Conservation (phyloP, 495 filamentous ascomycete genomes). For the Pyronema domesticum region DNA sequence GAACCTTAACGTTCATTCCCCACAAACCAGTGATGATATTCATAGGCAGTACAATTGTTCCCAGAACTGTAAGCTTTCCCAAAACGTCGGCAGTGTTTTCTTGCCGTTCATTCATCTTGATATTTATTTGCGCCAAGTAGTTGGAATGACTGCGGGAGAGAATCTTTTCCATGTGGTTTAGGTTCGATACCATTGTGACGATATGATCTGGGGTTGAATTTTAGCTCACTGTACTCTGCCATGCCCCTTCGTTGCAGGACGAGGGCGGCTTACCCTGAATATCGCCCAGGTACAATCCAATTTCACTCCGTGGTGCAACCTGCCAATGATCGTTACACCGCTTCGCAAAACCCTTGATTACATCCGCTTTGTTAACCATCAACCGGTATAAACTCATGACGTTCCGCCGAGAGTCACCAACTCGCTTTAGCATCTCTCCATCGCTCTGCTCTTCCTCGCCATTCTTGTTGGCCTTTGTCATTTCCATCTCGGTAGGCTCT, state of each 20-base stretch:
- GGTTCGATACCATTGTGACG: slow-evolving; percentile 93
- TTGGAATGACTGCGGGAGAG: slow-evolving; percentile 88
- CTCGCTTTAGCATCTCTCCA: slow-evolving; percentile 56
- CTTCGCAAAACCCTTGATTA: slow-evolving; percentile 92
- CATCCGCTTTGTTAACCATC: slow-evolving; percentile 88
- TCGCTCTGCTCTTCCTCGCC: slow-evolving; percentile 16
- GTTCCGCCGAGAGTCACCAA: slow-evolving; percentile 79
- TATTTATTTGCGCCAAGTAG: slow-evolving; percentile 84
- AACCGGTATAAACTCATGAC: slow-evolving; percentile 87
- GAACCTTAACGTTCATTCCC: slow-evolving; percentile 88
- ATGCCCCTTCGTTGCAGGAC: neutral
- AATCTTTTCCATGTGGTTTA: slow-evolving; percentile 95
- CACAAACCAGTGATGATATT: slow-evolving; percentile 91
- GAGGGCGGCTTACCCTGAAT: slow-evolving; percentile 41
- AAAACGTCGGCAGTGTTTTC: slow-evolving; percentile 83
- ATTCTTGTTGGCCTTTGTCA: slow-evolving; percentile 31
- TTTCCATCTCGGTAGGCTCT: slow-evolving; percentile 7
- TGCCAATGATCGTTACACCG: slow-evolving; percentile 94
- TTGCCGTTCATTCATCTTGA: slow-evolving; percentile 56
- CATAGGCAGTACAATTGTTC: slow-evolving; percentile 87
- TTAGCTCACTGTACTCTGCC: neutral
- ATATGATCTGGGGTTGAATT: slow-evolving; percentile 54
- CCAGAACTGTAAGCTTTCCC: slow-evolving; percentile 87
- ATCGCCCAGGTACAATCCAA: slow-evolving; percentile 87
- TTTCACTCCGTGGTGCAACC: slow-evolving; percentile 83